Percentiles rank a stretch among this genome's conserved stretches.
Evolutionary conservation across 441 rosid species (phyloP).

Genomic region (Manihot esculenta): DNA sequence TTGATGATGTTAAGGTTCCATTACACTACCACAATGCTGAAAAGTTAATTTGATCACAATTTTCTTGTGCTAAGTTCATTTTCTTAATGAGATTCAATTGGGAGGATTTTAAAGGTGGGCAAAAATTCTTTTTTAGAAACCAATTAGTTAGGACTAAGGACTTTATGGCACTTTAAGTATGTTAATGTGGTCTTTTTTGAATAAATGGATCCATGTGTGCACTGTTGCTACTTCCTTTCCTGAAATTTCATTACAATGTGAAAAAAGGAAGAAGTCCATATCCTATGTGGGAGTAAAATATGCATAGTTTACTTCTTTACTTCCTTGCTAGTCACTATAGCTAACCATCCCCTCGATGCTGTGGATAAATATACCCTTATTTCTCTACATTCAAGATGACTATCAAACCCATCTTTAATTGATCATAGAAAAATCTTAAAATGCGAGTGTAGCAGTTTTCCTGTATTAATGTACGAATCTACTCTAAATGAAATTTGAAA

Average conservation of each 20-base stretch:
- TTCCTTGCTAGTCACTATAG: background rate
- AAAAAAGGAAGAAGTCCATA: no score
- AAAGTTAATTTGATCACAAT: no score
- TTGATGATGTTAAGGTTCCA: background rate
- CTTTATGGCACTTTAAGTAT: no score
- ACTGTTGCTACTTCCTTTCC: background rate
- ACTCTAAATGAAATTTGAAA: background rate
- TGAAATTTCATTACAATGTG: background rate
- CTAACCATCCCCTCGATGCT: background rate
- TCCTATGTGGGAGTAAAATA: background rate
- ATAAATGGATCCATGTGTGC: background rate
- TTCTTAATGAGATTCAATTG: background rate
- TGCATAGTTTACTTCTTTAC: background rate
- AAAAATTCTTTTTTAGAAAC: background rate
- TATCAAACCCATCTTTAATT: background rate
- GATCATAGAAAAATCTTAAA: background rate
- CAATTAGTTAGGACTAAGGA: no score
- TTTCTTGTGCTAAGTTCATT: no score
- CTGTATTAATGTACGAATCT: background rate
- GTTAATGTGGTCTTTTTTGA: conserved; percentile 1
- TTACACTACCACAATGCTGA: background rate
- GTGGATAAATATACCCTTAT: background rate
- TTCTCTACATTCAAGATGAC: background rate
- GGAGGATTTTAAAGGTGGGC: background rate
- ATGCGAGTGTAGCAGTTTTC: background rate